A percentile compares a stretch with the other conserved stretches of the same genome.
These are phyloP conservation scores for Prunus armeniaca DNA, from an alignment of 306 rosid species.

Conservation along the genomic window DNA sequence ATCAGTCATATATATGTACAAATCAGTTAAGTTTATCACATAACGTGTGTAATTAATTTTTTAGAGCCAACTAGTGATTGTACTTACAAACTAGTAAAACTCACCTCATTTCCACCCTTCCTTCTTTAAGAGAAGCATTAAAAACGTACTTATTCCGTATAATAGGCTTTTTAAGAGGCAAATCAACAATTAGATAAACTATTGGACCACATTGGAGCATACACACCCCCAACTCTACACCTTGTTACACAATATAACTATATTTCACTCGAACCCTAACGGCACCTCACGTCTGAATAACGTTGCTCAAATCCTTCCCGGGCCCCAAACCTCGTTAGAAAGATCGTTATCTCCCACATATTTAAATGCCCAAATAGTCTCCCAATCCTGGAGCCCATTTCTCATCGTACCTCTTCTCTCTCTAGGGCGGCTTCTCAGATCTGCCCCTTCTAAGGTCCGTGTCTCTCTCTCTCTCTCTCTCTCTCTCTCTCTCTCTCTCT, in stretches of 20 bases:
- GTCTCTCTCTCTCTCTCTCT: neutral
- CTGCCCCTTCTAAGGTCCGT: conserved; percentile 30
- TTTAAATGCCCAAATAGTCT: conserved; percentile 5
- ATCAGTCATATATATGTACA: too few relatives aligned
- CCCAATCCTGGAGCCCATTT: neutral
- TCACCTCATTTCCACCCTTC: too few relatives aligned
- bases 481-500: neutral
- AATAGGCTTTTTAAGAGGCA: too few relatives aligned
- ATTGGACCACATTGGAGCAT: neutral
- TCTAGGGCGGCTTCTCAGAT: conserved; percentile 34
- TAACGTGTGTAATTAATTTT: too few relatives aligned
- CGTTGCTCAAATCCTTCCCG: neutral
- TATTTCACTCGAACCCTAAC: conserved; percentile 17
- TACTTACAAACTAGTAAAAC: too few relatives aligned
- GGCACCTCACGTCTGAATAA: neutral
- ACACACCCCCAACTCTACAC: neutral
- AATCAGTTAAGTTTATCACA: too few relatives aligned
- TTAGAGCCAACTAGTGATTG: too few relatives aligned
- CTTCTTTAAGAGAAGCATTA: too few relatives aligned
- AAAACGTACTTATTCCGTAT: too few relatives aligned
- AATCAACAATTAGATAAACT: neutral
- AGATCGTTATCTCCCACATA: neutral
- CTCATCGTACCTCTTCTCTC: neutral
- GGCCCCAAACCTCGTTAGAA: conserved; percentile 20
- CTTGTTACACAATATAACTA: neutral